Evolutionary conservation across 2,329 filamentous ascomycete species (phyloP).

Genomic region (Cryphonectria parasitica): DNA sequence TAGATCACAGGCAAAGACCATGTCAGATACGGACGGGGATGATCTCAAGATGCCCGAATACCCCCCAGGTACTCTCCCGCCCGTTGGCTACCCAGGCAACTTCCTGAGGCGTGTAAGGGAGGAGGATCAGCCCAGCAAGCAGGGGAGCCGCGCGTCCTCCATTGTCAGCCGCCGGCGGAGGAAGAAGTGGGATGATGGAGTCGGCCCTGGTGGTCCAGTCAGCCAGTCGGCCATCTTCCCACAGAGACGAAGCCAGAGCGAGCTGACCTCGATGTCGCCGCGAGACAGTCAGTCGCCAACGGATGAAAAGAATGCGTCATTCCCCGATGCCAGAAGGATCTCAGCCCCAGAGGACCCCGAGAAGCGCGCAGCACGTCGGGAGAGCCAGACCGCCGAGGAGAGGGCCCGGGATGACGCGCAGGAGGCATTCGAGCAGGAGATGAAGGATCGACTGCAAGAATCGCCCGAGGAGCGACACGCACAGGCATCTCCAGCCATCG

Average conservation of each 20-base stretch:
- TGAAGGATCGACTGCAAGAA: not conserved
- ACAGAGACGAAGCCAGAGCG: constrained; percentile 43
- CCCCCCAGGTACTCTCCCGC: constrained; percentile 72
- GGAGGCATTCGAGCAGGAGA: constrained; percentile 38
- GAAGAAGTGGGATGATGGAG: constrained; percentile 71
- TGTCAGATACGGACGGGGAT: constrained; percentile 76
- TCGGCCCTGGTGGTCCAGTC: constrained; percentile 83
- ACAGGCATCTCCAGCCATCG: constrained; percentile 44
- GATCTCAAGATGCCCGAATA: constrained; percentile 64
- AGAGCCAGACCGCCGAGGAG: constrained; percentile 22
- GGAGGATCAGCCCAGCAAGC: constrained; percentile 62
- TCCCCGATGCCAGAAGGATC: constrained; percentile 30
- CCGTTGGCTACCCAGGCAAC: constrained; percentile 71
- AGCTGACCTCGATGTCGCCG: constrained; percentile 30
- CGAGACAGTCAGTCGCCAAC: constrained; percentile 29
- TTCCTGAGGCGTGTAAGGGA: constrained; percentile 85
- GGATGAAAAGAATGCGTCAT: constrained; percentile 34
- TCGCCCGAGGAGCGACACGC: constrained; percentile 13
- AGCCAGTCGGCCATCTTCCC: constrained; percentile 89
- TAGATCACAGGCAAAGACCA: constrained; percentile 81
- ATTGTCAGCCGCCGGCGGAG: constrained; percentile 64
- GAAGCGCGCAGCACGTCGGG: constrained; percentile 31
- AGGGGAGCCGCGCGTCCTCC: constrained; percentile 63
- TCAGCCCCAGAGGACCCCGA: constrained; percentile 33
- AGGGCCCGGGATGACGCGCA: constrained; percentile 30